Percentiles rank a stretch among this genome's conserved stretches.
Conservation (phyloP, 2,329 filamentous ascomycete species). For the Aspergillus transmontanensis region DNA sequence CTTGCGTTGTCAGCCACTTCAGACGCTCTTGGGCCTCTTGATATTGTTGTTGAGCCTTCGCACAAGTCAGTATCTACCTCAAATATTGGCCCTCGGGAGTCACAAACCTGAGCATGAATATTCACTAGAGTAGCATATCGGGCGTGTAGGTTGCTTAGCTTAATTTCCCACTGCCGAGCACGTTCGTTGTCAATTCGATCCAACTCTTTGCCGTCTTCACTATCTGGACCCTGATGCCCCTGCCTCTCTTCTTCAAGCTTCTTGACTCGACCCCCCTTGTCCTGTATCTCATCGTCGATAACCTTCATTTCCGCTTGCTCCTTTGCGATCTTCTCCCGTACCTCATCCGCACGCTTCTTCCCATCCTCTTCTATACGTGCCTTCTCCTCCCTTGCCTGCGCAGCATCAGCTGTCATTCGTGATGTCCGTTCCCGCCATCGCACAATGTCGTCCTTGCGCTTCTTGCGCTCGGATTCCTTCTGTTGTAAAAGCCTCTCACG, state of each 20-base stretch:
- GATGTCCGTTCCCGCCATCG: constrained; percentile 60
- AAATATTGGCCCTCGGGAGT: background rate
- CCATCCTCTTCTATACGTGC: constrained; percentile 43
- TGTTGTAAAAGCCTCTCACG: constrained; percentile 68
- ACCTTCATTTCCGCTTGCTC: constrained; percentile 55
- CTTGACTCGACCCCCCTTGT: constrained; percentile 63
- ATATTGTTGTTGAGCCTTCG: constrained; percentile 43
- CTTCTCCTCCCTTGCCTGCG: constrained; percentile 48
- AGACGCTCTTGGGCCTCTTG: constrained; percentile 50
- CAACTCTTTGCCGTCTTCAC: constrained; percentile 54
- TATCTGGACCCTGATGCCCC: constrained; percentile 50
- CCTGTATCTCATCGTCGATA: constrained; percentile 64
- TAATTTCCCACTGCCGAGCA: constrained; percentile 50
- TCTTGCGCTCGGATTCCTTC: constrained; percentile 63
- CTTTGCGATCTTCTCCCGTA: constrained; percentile 47
- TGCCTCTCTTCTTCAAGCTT: constrained; percentile 62
- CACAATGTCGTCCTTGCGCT: constrained; percentile 61
- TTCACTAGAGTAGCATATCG: constrained; percentile 47
- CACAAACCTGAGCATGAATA: constrained; percentile 41
- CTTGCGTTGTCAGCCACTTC: constrained; percentile 46
- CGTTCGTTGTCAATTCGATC: constrained; percentile 53
- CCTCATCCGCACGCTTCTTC: constrained; percentile 42
- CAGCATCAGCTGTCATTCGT: constrained; percentile 54
- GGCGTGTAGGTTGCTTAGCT: constrained; percentile 44
- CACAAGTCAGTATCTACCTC: constrained; percentile 7